Evolutionary conservation across 2,329 filamentous ascomycete genomes (phyloP), one percentile per base, ranked within the genome.

Genomic region (Fusarium domesticum): DNA sequence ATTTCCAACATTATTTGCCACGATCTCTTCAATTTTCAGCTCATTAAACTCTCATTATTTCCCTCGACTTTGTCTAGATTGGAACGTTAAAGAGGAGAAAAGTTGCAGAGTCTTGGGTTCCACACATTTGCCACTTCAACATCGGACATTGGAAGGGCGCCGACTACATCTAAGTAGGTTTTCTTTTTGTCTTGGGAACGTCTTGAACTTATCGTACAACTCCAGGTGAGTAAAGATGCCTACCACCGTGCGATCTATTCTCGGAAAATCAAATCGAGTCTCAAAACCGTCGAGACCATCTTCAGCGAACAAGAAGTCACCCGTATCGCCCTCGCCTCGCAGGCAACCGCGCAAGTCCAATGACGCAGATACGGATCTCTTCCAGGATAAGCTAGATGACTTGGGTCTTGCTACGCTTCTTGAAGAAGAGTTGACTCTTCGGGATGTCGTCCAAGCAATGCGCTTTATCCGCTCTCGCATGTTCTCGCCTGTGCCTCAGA

Each of bases 381-480:
- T 71, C 35, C 56, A 62, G n/a, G 61, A 68, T 39, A 73, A 70
- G 36, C 75, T 89, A 14, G 75, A 83, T 35, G 83, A 88, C 55
- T 63, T 70, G 12, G 84, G 84, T 10, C 66, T 81, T 8, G 70
- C 80, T 14, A 69, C 71, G 23, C 70, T 76, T 3, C 68, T 87
- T 1, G 73, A 75, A 11, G 68, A 73, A 23, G 76, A 83, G 51
- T 66, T 81, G 12, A 74, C 70, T 19, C 73, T 85, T 5, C 72
- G 78, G 39, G 80, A 85, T 61, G 76, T 84, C 2, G 72, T 80
- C 0, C 83, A 87, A 60, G 81, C 82, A 17, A 80, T 89, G 60
- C 70, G 75, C 39, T 78, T 84, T 63, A 77, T 84, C 38, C 77
- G 76, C 30, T 65, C 61, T 16, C 72, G 68, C 56, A 87, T 85